Evolutionary conservation across 306 rosid genomes (phyloP), one percentile per base, ranked within the genome.

Genomic region (Cicer cuneatum): DNA sequence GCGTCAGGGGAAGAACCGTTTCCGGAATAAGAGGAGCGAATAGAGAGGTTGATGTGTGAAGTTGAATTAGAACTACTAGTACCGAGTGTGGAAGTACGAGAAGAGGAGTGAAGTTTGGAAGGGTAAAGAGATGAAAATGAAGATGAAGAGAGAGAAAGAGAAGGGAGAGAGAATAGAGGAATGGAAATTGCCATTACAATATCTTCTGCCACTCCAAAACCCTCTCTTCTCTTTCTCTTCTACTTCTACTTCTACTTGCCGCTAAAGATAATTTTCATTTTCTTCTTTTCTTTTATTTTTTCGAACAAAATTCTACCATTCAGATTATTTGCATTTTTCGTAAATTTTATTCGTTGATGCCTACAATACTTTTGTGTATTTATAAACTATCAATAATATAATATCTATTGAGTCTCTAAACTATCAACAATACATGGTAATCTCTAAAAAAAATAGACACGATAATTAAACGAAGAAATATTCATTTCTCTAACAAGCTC

Each of bases 1-100:
- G 78, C 41, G 18, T 76, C 79, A 47, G 75, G 45, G 71, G 82
- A 63, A 71, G 81, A 76, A 14, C 58, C 73, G 24, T 21, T 37
- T 69, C 67, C 59, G 15, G 85, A 81, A 65, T 54, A 71, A 64
- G 81, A 81, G n/a, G 78, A 63, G 52, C 75, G 81, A 56, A 76
- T 15, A 4, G 68, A 16, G 54, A 80, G 15, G 18, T 40, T 74
- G 40, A 37, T 1, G 8, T 1, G 51, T 9, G 63, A 45, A 58
- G 69, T 7, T 53, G 85, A 64, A 10, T 54, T 70, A 21, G 1
- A 2, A 2, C 6, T 2, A 58, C 9, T 7, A 39, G 37, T 11
- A 4, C 7, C 0, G 2, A 24, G 54, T 11, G 68, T 12, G 0
- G 35, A 12, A 51, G 37, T 29, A 0, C 0, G 42, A 37, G 7